These are phyloP conservation scores for Benincasa hispida DNA, from an alignment of 306 rosid genomes.

Conservation along the genomic window DNA sequence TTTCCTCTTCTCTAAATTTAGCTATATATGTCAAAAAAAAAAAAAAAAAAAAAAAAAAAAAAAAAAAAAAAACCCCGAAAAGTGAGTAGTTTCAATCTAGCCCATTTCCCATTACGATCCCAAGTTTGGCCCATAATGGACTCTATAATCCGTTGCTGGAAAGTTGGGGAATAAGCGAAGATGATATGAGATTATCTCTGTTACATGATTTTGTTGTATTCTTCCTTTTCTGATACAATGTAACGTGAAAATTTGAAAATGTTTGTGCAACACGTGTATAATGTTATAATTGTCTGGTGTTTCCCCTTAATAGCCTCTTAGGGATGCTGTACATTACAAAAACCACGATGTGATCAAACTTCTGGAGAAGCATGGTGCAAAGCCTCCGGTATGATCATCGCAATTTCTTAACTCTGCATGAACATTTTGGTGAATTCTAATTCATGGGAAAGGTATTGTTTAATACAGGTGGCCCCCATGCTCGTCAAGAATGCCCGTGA, in stretches of 20 bases:
- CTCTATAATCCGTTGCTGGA: not conserved
- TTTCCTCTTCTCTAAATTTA: not conserved
- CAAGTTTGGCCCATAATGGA: not conserved
- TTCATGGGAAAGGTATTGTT: constrained; percentile 3
- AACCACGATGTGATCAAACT: constrained; percentile 68
- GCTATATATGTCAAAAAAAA: not conserved
- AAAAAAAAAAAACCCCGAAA: no score
- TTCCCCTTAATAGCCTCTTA: constrained; percentile 55
- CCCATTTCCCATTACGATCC: not conserved
- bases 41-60: not conserved
- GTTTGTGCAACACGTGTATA: not conserved
- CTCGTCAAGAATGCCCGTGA: constrained; percentile 68
- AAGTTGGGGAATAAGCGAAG: not conserved
- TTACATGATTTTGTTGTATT: not conserved
- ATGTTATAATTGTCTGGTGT: not conserved
- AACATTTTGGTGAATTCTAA: constrained; percentile 1
- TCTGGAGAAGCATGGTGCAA: constrained; percentile 81
- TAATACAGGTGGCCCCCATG: constrained; percentile 68
- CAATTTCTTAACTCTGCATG: not conserved
- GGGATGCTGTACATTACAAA: constrained; percentile 74
- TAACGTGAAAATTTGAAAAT: not conserved
- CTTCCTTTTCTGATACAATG: not conserved
- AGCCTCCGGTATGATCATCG: constrained; percentile 41
- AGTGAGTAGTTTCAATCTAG: not conserved
- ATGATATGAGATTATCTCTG: not conserved